phyloP scores from a whole-genome alignment of 2,329 filamentous ascomycete genomes.

The Ustilaginoidea virens region DNA sequence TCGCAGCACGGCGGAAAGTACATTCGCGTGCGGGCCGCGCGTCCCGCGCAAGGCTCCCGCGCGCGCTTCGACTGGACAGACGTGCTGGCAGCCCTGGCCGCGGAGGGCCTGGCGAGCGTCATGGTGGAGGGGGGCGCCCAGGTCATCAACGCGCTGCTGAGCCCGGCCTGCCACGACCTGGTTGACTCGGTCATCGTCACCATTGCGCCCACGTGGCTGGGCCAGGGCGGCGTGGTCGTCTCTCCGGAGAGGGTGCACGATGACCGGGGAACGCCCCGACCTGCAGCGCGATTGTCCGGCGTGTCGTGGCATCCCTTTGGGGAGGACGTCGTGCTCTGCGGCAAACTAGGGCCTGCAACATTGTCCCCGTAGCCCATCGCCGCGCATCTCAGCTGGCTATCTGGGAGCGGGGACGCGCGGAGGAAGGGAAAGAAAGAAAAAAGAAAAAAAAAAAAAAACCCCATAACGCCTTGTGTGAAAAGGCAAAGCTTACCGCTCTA shows the following conservation, averaged over 20 bases:
- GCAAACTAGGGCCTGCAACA: conserved; percentile 38
- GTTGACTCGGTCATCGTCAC: conserved; percentile 74
- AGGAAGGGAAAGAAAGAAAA: too few species aligned
- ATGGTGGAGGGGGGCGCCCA: conserved; percentile 85
- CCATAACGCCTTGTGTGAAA: too few species aligned
- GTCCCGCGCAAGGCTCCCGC: conserved; percentile 18
- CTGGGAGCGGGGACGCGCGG: too few species aligned
- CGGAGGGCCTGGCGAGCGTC: conserved; percentile 53
- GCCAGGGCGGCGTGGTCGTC: conserved; percentile 65
- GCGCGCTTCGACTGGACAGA: conserved; percentile 45
- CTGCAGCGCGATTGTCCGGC: conserved; percentile 49
- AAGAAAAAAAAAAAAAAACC: too few species aligned
- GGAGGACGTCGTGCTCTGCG: conserved; percentile 71
- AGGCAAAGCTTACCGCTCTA: too few species aligned
- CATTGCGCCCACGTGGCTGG: conserved; percentile 82
- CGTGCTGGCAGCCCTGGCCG: conserved; percentile 42
- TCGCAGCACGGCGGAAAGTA: conserved; percentile 37
- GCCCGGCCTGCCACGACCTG: conserved; percentile 40
- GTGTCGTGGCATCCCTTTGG: conserved; percentile 66
- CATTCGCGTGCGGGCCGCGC: conserved; percentile 22
- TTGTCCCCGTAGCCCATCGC: too few species aligned
- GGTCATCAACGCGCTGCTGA: conserved; percentile 71
- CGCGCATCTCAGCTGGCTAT: too few species aligned
- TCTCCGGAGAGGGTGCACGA: conserved; percentile 46
- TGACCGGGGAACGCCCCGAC: conserved; percentile 32